Base-by-base conservation (phyloP, 805 yeast species). In the Spathaspora passalidarum region DNA sequence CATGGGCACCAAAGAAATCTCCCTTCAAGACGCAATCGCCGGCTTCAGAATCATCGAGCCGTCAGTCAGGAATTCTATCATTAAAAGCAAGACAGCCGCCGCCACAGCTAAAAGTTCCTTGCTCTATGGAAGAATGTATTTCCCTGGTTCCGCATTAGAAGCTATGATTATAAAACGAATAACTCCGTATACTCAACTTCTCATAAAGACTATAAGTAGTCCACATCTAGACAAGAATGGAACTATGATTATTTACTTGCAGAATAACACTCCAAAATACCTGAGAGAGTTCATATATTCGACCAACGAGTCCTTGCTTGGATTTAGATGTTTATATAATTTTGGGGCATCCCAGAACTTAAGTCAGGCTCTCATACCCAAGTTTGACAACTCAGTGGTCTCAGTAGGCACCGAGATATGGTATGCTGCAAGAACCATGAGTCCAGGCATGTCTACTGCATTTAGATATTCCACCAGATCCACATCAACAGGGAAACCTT, bases 371-470 rank as follows among this genome's bases (percentile, higher is more conserved):
- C 52, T 56, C 7, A 60, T 67, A 2, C 73, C 74, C 25, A 68
- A 67, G 18, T 69, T 80, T 54, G 82, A 79, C 56, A 80, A 80
- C 48, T 82, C 94, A 11, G 81, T 81, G 38, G 75, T 82, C 1
- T 81, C 90, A 0, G 54, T 88, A 0, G 99, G 99, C 0, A 79
- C 86, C 8, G 99, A 94, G 65, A 52, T 89, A 3, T 94, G 96
- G 92, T 86, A 86, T 54, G 96, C 96, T 1, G 80, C 89, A 0
- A 63, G 76, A 38, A 84, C 87, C 39, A 84, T 88, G 77, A 84
- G 92, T 48, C 97, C 97, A 0, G 98, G 97, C 0, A 61, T 91
- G 16, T 88, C 96, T 0, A 80, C 95, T 1, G 92, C 96, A 0
- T 62, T 89, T 40, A 68, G 97, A 38, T 92, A 94, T 61, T 78